phyloP scores from a whole-genome alignment of 75 land plant genomes.

The Larix kaempferi region DNA sequence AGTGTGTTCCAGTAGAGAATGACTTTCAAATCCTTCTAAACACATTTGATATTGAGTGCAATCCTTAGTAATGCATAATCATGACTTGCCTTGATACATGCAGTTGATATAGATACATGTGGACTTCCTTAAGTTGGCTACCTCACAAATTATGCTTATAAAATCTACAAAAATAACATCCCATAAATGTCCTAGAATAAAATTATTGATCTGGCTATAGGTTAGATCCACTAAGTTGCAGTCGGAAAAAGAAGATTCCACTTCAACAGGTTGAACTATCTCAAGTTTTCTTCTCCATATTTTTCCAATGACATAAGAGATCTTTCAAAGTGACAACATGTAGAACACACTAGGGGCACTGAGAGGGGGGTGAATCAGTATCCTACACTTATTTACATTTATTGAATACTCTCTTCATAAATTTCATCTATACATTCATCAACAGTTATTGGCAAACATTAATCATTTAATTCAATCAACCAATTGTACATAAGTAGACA shows the following conservation, averaged over 20 bases:
- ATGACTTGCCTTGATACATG: conserved; percentile 84
- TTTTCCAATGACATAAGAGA: no score
- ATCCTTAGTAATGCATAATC: conserved; percentile 75
- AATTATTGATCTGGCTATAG: conserved; percentile 88
- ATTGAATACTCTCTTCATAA: no score
- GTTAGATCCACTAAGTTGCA: conserved; percentile 91
- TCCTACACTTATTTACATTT: no score
- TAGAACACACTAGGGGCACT: no score
- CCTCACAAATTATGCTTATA: conserved; percentile 83
- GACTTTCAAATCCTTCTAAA: no score
- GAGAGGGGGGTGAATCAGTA: no score
- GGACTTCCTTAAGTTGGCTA: conserved; percentile 61
- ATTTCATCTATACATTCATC: no score
- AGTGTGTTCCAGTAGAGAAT: no score
- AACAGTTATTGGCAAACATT: no score
- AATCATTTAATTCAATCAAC: no score
- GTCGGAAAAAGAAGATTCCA: conserved; percentile 77
- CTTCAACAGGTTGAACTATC: conserved; percentile 80
- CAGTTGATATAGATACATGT: conserved; percentile 63
- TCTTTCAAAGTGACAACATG: no score
- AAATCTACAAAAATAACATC: conserved; percentile 88
- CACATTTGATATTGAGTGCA: conserved; percentile 37
- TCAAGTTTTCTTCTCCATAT: conserved; percentile 89
- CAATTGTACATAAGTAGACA: no score
- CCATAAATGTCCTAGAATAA: conserved; percentile 59